Percentiles rank a stretch among this genome's conserved stretches.
These are phyloP conservation scores for Moesziomyces antarcticus DNA, from an alignment of 1,284 basidiomycete species.

Conservation along the genomic window DNA sequence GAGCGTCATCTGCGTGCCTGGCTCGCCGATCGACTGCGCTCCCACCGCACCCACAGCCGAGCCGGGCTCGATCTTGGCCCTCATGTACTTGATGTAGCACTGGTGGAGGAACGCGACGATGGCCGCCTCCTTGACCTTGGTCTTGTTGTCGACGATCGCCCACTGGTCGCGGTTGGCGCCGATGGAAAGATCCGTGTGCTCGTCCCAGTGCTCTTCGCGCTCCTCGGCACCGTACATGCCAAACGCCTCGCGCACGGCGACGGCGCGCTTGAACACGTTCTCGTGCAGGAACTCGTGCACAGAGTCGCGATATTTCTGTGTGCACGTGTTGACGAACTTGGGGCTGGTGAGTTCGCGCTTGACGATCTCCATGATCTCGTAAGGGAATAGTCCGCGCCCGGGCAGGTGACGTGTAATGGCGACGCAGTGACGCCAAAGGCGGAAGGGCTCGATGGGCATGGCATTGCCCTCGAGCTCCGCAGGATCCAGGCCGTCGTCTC, in stretches of 20 bases:
- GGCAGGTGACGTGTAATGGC: constrained; percentile 71
- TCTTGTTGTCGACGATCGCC: constrained; percentile 84
- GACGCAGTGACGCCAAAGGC: constrained; percentile 88
- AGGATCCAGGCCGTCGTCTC: constrained; percentile 96
- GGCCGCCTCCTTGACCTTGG: constrained; percentile 87
- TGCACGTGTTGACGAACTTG: constrained; percentile 73
- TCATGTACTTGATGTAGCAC: constrained; percentile 78
- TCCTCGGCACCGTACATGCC: constrained; percentile 87
- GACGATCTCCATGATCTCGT: constrained; percentile 83
- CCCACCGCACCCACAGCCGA: constrained; percentile 95
- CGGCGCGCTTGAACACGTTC: constrained; percentile 78
- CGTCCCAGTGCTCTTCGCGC: constrained; percentile 80
- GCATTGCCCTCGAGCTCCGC: constrained; percentile 91
- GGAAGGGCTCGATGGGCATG: constrained; percentile 77
- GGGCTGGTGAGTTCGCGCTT: constrained; percentile 74
- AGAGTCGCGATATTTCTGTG: constrained; percentile 79
- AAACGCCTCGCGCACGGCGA: constrained; percentile 77
- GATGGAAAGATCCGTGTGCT: constrained; percentile 79
- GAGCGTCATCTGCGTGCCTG: constrained; percentile 98
- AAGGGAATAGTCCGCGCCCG: constrained; percentile 81
- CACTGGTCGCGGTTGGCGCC: constrained; percentile 74
- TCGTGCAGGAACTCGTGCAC: constrained; percentile 81
- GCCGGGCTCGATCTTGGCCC: constrained; percentile 66
- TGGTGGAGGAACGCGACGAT: constrained; percentile 82
- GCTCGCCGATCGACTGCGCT: constrained; percentile 98